Evolutionary conservation across 805 yeast species (phyloP).

Genomic region (Pichia deserticola): DNA sequence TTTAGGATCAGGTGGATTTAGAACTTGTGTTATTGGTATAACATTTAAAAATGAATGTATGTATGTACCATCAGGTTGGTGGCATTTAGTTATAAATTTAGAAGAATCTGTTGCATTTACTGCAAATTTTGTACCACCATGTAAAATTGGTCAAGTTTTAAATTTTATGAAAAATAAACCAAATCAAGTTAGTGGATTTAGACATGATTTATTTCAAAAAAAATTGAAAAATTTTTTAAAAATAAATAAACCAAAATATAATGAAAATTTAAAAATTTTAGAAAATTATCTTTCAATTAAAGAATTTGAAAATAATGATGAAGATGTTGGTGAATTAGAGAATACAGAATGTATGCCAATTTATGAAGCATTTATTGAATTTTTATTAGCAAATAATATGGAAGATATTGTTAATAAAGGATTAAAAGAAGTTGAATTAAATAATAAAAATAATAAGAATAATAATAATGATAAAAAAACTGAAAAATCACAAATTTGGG

Average conservation of each 20-base stretch:
- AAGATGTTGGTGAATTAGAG: constrained; percentile 56
- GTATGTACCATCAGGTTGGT: constrained; percentile 95
- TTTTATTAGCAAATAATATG: constrained; percentile 36
- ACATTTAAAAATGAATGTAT: constrained; percentile 79
- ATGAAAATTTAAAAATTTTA: constrained; percentile 12
- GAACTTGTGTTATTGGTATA: constrained; percentile 55
- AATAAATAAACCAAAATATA: constrained; percentile 1
- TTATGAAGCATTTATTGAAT: constrained; percentile 50
- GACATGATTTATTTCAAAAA: constrained; percentile 42
- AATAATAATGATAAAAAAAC: constrained; percentile 8
- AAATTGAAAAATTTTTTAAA: constrained; percentile 29
- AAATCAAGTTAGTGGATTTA: constrained; percentile 76
- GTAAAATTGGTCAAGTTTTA: constrained; percentile 53
- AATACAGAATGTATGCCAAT: constrained; percentile 39
- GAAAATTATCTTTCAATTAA: constrained; percentile 7
- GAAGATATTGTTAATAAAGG: constrained; percentile 31
- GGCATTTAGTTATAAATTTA: constrained; percentile 89
- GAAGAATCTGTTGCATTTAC: constrained; percentile 82
- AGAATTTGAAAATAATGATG: constrained; percentile 31
- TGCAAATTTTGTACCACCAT: constrained; percentile 75
- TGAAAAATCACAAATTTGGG: constrained; percentile 49
- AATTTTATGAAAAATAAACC: constrained; percentile 59
- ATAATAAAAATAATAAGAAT: constrained; percentile 19
- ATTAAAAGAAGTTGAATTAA: constrained; percentile 25
- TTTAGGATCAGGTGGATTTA: constrained; percentile 10